phyloP scores from a whole-genome alignment of 352 stramenopile genomes.

The Phytophthora colocasiae region DNA sequence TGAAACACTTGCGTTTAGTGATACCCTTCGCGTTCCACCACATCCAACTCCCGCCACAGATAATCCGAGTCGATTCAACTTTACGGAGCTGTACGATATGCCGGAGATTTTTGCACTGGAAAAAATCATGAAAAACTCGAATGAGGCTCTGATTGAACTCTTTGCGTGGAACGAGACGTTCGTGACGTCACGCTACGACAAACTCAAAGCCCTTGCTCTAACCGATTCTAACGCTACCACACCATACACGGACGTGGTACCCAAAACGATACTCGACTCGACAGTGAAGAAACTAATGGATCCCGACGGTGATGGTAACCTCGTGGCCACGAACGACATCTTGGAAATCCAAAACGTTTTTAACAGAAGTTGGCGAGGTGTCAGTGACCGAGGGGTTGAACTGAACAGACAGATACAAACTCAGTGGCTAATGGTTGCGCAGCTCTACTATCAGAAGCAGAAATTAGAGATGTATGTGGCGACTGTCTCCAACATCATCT shows the following conservation, averaged over 20 bases:
- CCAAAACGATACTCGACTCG: constrained; percentile 61
- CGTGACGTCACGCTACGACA: constrained; percentile 26
- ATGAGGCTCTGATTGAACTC: constrained; percentile 41
- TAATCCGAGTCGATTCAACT: constrained; percentile 47
- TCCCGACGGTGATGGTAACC: constrained; percentile 44
- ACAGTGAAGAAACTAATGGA: constrained; percentile 50
- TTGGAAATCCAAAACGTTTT: constrained; percentile 53
- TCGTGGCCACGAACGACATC: constrained; percentile 45
- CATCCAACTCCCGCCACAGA: constrained; percentile 58
- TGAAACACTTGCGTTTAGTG: constrained; percentile 57
- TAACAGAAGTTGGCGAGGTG: constrained; percentile 59
- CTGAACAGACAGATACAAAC: constrained; percentile 56
- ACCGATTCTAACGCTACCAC: constrained; percentile 49
- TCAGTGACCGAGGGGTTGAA: constrained; percentile 44
- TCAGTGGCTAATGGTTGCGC: constrained; percentile 54
- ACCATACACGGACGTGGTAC: constrained; percentile 55
- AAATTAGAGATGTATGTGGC: constrained; percentile 46
- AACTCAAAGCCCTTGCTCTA: constrained; percentile 45
- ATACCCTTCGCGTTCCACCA: constrained; percentile 68
- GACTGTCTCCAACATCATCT: constrained; percentile 41
- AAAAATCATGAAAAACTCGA: constrained; percentile 10
- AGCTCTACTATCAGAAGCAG: constrained; percentile 54
- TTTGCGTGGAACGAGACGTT: constrained; percentile 70
- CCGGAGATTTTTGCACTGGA: constrained; percentile 53
- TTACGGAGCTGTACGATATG: constrained; percentile 58